A percentile compares a stretch with the other conserved stretches of the same genome.
Conservation (phyloP, 2,329 filamentous ascomycete genomes). For the Penicillium sp. region DNA sequence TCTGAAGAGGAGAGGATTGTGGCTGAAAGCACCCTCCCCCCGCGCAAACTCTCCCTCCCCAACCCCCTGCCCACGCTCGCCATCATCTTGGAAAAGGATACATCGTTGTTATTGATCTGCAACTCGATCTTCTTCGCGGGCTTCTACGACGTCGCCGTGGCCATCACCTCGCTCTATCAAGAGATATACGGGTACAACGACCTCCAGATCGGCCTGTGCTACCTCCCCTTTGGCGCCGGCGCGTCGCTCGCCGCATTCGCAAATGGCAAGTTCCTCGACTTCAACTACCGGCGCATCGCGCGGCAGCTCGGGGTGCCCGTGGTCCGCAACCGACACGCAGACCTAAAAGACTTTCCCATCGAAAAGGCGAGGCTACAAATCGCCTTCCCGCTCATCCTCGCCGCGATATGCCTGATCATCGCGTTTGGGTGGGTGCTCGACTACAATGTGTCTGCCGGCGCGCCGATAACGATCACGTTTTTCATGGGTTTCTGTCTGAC, state of each 20-base stretch:
- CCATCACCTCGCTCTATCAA: constrained; percentile 34
- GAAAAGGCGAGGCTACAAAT: constrained; percentile 42
- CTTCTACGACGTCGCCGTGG: constrained; percentile 41
- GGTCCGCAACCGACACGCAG: constrained; percentile 30
- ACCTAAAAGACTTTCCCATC: constrained; percentile 40
- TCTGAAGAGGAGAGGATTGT: constrained; percentile 13
- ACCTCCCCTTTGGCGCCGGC: constrained; percentile 41
- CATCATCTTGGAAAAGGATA: constrained; percentile 32
- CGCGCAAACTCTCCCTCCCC: constrained; percentile 26
- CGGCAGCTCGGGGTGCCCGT: constrained; percentile 28
- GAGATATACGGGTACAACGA: constrained; percentile 37
- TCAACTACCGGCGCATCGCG: constrained; percentile 39
- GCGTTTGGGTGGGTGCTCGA: constrained; percentile 43
- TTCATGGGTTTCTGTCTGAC: constrained; percentile 37
- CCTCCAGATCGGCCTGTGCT: constrained; percentile 40
- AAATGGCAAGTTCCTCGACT: constrained; percentile 41
- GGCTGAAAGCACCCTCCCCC: constrained; percentile 2
- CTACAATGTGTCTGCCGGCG: constrained; percentile 28
- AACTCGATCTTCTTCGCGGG: constrained; percentile 38
- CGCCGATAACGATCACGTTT: constrained; percentile 37
- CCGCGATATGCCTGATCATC: constrained; percentile 29
- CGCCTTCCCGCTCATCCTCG: constrained; percentile 33
- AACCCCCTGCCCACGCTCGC: constrained; percentile 38
- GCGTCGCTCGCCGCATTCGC: constrained; percentile 37
- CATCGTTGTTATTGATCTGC: constrained; percentile 33